Conservation (phyloP, 2,329 filamentous ascomycete species). For the Alternaria panax region DNA sequence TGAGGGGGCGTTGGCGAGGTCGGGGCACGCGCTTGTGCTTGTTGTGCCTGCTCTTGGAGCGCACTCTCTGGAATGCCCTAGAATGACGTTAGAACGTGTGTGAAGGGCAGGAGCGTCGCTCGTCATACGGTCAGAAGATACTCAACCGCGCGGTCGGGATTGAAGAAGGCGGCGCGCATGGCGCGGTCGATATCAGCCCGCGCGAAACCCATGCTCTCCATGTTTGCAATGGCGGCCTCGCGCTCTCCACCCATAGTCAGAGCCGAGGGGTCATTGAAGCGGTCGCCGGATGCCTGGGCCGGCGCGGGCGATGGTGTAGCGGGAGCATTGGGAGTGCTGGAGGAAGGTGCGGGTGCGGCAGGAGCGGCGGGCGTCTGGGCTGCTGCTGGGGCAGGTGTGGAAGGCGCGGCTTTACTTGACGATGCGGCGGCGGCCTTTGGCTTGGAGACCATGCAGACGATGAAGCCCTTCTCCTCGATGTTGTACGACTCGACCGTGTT, state of each 20-base stretch:
- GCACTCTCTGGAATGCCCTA: conserved; percentile 91
- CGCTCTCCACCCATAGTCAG: conserved; percentile 85
- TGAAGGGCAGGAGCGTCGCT: conserved; percentile 5
- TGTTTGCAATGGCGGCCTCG: conserved; percentile 82
- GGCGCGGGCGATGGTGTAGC: conserved; percentile 60
- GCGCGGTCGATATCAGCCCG: conserved; percentile 87
- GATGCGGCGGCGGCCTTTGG: conserved; percentile 71
- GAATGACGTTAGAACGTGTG: conserved; percentile 30
- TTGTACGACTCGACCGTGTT: conserved; percentile 96
- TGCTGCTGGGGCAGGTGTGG: conserved; percentile 61
- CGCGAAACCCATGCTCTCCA: conserved; percentile 98
- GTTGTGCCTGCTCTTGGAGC: conserved; percentile 68
- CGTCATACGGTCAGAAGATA: conserved; percentile 83
- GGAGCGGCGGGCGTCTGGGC: conserved; percentile 62
- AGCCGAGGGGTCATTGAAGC: conserved; percentile 77
- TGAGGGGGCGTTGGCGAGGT: conserved; percentile 52
- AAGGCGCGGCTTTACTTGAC: conserved; percentile 59
- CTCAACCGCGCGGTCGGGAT: conserved; percentile 95
- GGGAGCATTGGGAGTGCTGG: conserved; percentile 58
- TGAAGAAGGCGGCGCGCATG: conserved; percentile 96
- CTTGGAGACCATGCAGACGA: conserved; percentile 98
- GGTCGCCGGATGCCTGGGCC: conserved; percentile 49
- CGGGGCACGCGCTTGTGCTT: conserved; percentile 50
- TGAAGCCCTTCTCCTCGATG: conserved; percentile 99
- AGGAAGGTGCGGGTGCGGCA: conserved; percentile 60